Percentiles rank a stretch among this genome's conserved stretches.
Evolutionary conservation across 768 basidiomycete species (phyloP).

Genomic region (Lentinula raphanica): DNA sequence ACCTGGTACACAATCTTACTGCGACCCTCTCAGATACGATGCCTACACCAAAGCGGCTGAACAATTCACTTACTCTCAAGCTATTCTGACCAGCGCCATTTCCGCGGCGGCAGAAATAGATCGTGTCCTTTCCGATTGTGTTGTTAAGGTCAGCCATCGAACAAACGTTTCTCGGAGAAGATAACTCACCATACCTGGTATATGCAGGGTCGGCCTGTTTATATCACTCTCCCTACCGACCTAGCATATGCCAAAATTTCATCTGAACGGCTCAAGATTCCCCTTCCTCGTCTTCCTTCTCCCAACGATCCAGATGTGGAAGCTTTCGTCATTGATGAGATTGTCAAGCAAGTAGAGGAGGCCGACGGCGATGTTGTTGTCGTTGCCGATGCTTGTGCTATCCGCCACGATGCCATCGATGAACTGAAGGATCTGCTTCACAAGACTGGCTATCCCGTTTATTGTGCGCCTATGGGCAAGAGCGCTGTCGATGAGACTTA

Average conservation of each 20-base stretch:
- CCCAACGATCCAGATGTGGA: constrained; percentile 56
- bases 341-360: constrained; percentile 55
- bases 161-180: neutral
- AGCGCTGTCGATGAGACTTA: constrained; percentile 66
- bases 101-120: constrained; percentile 72
- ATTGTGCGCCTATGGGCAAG: constrained; percentile 79
- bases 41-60: constrained; percentile 73
- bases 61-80: constrained; percentile 71
- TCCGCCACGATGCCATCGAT: constrained; percentile 61
- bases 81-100: constrained; percentile 45
- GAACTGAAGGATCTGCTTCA: constrained; percentile 60
- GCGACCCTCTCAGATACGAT: constrained; percentile 55
- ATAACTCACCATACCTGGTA: neutral
- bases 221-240: constrained; percentile 83
- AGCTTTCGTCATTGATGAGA: constrained; percentile 67
- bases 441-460: constrained; percentile 68
- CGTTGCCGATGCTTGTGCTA: constrained; percentile 76
- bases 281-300: constrained; percentile 44
- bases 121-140: constrained; percentile 65
- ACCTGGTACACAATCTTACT: neutral
- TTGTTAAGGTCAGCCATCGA: constrained; percentile 40
- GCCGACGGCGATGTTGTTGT: constrained; percentile 69
- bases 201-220: constrained; percentile 76
- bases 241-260: constrained; percentile 68
- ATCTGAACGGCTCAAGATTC: constrained; percentile 53